Conservation (phyloP, 176 grass and related monocot genomes). For the Microstegium vimineum region DNA sequence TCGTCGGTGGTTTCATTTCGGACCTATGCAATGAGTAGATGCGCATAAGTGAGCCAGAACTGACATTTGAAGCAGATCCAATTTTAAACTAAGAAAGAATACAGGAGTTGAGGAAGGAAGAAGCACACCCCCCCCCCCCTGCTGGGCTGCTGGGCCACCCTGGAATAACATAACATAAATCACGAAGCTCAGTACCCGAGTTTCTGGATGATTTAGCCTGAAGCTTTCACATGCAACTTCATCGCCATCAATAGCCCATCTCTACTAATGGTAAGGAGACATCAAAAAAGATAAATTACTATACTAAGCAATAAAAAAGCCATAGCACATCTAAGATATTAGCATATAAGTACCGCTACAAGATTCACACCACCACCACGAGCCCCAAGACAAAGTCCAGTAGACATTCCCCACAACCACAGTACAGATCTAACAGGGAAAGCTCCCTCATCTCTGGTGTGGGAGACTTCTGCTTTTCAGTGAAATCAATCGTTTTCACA, state of each 20-base stretch:
- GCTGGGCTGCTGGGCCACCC: neutral
- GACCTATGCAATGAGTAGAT: constrained; percentile 51
- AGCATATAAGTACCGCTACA: constrained; percentile 49
- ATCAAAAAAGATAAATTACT: constrained; percentile 19
- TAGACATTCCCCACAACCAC: constrained; percentile 98
- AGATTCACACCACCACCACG: constrained; percentile 62
- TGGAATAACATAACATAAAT: constrained; percentile 25
- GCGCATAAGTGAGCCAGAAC: constrained; percentile 9
- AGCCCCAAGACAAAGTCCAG: constrained; percentile 86
- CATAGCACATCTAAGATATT: constrained; percentile 24
- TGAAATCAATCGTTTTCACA: constrained; percentile 21
- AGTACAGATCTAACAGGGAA: constrained; percentile 80
- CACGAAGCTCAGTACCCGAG: constrained; percentile 44
- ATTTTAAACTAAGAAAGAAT: neutral
- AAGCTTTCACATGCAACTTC: constrained; percentile 68
- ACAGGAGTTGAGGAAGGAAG: too few relatives aligned
- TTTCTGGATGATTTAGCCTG: constrained; percentile 79
- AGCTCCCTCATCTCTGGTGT: constrained; percentile 50
- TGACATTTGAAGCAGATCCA: neutral
- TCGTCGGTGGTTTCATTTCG: constrained; percentile 70
- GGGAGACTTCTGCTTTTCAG: constrained; percentile 32
- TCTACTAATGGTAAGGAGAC: constrained; percentile 45
- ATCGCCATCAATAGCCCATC: constrained; percentile 84
- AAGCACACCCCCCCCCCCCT: too few relatives aligned
- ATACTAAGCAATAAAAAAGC: constrained; percentile 24